Evolutionary conservation across 2,329 filamentous ascomycete genomes (phyloP), one percentile per base, ranked within the genome.

Genomic region (Diplodia seriata): DNA sequence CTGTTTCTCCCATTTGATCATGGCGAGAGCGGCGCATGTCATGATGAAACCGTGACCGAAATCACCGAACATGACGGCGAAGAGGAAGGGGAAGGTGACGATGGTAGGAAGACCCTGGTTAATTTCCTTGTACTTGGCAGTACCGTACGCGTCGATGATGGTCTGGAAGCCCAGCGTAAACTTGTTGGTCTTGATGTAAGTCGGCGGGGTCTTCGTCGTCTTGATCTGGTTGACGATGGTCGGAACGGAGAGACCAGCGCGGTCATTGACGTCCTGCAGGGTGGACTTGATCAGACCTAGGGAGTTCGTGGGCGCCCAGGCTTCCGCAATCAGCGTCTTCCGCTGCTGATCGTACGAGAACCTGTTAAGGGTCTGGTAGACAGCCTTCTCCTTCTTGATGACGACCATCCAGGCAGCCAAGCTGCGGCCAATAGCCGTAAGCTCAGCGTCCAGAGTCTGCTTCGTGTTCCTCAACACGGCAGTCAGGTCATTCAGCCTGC

Each of bases 41-140:
- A 99, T 97, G 79, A 99, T 91, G 72, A 90, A 80, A 72, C 94
- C 95, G 76, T 99, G 95, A 63, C 95, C 96, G 69, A 97, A 90
- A 81, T 99, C 95, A 84, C 95, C 96, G 77, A 99, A 99, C 95
- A 99, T 99, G 87, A 99, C 95, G 61, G 95, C 95, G 78, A 99
- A 99, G 70, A 99, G 85, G 85, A 99, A 99, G n/a, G 96, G 95
- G 81, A 99, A 99, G 6, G 95, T 99, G 71, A 99, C 90, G 72
- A 98, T 93, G 63, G 97, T 95, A 47, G 94, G 94, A 26, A 99
- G 86, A 70, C 93, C 94, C 68, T 95, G 95, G 81, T 99, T 99
- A 79, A 97, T 91, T 82, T 99, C 95, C 73, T 91, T 91, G 81
- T 99, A 99, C 72, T 97, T 98, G 69, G 95, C 92, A 51, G 95